Conservation (phyloP, 2,329 filamentous ascomycete species). For the Cladobotryum protrusum region DNA sequence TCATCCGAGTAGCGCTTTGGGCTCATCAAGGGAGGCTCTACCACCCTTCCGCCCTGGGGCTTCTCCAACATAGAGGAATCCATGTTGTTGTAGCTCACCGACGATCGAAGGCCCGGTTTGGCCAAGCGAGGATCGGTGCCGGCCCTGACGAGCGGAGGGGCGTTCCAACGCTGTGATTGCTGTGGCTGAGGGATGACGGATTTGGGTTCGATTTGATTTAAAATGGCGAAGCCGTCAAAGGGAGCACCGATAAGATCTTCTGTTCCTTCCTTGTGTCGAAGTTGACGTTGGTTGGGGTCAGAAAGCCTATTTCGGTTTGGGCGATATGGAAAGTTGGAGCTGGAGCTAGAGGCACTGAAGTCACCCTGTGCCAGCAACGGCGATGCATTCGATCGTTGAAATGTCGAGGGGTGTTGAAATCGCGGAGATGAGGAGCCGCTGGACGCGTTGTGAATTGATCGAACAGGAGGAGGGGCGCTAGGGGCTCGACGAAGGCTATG, state of each 20-base stretch:
- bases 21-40: constrained; percentile 41
- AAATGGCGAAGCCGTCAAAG: constrained; percentile 57
- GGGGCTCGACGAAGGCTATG: constrained; percentile 55
- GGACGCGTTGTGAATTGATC: constrained; percentile 43
- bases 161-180: constrained; percentile 21
- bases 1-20: constrained; percentile 79
- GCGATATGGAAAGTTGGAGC: constrained; percentile 22
- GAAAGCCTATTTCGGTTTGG: constrained; percentile 20
- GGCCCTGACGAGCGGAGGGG: constrained; percentile 38
- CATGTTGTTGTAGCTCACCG: constrained; percentile 46
- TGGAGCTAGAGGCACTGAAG: constrained; percentile 22
- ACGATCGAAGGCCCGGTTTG: constrained; percentile 56
- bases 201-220: constrained; percentile 52
- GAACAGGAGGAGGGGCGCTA: constrained; percentile 49
- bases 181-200: neutral
- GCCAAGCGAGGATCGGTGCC: constrained; percentile 45
- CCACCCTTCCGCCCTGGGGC: constrained; percentile 24
- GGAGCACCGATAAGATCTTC: constrained; percentile 60
- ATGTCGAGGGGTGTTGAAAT: constrained; percentile 13
- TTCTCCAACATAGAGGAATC: constrained; percentile 34
- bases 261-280: constrained; percentile 15
- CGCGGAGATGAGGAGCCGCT: constrained; percentile 26
- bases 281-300: constrained; percentile 18
- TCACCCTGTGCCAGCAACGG: constrained; percentile 41
- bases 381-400: constrained; percentile 33